Evolutionary conservation across 805 yeast genomes (phyloP).

Genomic region (Schwanniomyces sp.): DNA sequence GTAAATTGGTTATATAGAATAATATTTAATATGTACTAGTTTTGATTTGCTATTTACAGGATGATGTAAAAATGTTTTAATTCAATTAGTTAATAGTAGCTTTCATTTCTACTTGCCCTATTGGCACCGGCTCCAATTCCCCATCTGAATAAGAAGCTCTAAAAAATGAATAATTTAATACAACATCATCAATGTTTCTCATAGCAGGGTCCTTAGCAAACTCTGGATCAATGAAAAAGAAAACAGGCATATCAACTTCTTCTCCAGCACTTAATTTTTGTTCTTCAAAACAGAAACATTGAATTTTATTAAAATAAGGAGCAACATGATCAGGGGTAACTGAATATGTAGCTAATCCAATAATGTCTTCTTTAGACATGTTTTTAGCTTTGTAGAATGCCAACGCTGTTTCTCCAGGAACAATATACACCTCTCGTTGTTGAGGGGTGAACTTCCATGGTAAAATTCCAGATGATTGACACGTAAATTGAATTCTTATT

Average conservation of each 20-base stretch:
- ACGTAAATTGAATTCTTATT: constrained; percentile 82
- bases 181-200: constrained; percentile 87
- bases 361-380: constrained; percentile 79
- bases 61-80: neutral
- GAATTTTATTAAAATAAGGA: constrained; percentile 94
- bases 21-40: constrained; percentile 2
- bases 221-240: constrained; percentile 95
- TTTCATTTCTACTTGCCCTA: constrained; percentile 10
- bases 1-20: neutral
- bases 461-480: constrained; percentile 84
- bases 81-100: neutral
- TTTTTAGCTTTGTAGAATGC: constrained; percentile 95
- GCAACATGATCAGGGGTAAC: constrained; percentile 97
- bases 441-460: constrained; percentile 97
- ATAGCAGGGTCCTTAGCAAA: constrained; percentile 89
- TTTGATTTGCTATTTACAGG: constrained; percentile 1
- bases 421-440: constrained; percentile 86
- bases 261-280: constrained; percentile 93
- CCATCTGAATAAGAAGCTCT: constrained; percentile 51
- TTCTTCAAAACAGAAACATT: constrained; percentile 97
- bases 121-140: constrained; percentile 40
- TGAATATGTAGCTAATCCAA: constrained; percentile 98
- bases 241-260: constrained; percentile 98
- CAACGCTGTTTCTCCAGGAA: constrained; percentile 97
- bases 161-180: constrained; percentile 91